phyloP scores from a whole-genome alignment of 495 filamentous ascomycete genomes.

The Neurospora africana region DNA sequence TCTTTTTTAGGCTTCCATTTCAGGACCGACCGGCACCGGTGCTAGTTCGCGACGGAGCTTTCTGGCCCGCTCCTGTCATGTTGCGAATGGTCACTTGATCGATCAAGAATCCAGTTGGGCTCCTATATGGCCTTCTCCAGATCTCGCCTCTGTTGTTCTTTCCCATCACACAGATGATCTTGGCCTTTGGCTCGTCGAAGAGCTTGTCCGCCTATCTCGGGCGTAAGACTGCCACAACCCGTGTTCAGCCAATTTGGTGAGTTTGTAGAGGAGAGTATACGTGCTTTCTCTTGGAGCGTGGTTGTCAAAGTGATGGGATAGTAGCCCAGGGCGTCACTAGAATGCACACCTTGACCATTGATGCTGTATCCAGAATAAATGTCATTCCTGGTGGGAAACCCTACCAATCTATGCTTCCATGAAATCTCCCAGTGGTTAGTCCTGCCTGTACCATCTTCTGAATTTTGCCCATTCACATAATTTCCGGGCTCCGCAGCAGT shows the following conservation, averaged over 20 bases:
- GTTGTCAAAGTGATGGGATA: slow-evolving; percentile 60
- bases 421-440: slow-evolving; percentile 58
- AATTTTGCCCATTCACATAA: neutral
- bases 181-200: slow-evolving; percentile 56
- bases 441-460: neutral
- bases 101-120: neutral
- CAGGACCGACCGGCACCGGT: neutral
- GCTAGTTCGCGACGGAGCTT: neutral
- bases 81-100: neutral
- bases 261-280: slow-evolving; percentile 67
- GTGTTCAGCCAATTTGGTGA: slow-evolving; percentile 55
- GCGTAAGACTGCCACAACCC: slow-evolving; percentile 69
- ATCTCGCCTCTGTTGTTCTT: slow-evolving; percentile 62
- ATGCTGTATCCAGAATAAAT: slow-evolving; percentile 1
- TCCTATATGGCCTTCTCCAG: slow-evolving; percentile 18
- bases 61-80: neutral
- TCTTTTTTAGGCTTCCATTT: neutral
- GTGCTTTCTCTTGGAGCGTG: slow-evolving; percentile 32
- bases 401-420: slow-evolving; percentile 62
- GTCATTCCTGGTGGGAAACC: slow-evolving; percentile 52
- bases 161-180: slow-evolving; percentile 53
- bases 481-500: slow-evolving; percentile 21
- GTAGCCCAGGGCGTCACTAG: slow-evolving; percentile 55
- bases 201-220: slow-evolving; percentile 75
- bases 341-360: slow-evolving; percentile 51